Evolutionary conservation across 306 rosid species (phyloP), one percentile per base, ranked within the genome.

Genomic region (Lathyrus aphaca): DNA sequence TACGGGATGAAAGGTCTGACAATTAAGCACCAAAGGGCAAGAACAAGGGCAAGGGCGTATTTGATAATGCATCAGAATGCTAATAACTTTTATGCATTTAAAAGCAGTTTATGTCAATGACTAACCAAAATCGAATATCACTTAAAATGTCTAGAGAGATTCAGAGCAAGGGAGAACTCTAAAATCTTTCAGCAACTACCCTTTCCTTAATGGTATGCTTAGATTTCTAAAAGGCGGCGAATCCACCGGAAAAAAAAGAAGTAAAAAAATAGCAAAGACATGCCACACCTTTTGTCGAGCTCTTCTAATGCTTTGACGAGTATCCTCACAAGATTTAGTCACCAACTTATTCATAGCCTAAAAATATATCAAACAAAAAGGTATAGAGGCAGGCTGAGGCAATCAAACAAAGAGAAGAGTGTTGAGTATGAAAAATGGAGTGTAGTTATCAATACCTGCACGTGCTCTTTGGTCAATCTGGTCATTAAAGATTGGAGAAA

Each of bases 381-480:
- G 54, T 38, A 60, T 12, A 17, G 50, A 62, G 35, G 58, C 49
- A 61, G 40, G 58, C 16, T 23, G 19, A 58, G 29, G 54, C 19
- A 21, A 23, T 49, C 16, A 53, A 46, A 42, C 5, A 18, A 49
- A 61, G 25, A 46, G 19, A 55, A 61, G 25, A 40, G 16, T 35
- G 29, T 55, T n/a, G 23, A 9, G 56, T 1, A 56, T 42, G 21
- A 49, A 66, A 59, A 61, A 18, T 27, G 32, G 21, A 53, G 71
- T 39, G 63, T 49, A 13, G 42, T 49, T 54, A 43, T 45, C 62
- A 53, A 53, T 75, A 91, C 98, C 96, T 86, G 95, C 83, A 90
- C 79, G 69, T 91, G 97, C 86, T 90, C 97, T 80, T 91, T 87
- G 64, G 97, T 94, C 86, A 94, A 88, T 50, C 99, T 94, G 89